Evolutionary conservation across 306 rosid species (phyloP).

Genomic region (Vicia faba): DNA sequence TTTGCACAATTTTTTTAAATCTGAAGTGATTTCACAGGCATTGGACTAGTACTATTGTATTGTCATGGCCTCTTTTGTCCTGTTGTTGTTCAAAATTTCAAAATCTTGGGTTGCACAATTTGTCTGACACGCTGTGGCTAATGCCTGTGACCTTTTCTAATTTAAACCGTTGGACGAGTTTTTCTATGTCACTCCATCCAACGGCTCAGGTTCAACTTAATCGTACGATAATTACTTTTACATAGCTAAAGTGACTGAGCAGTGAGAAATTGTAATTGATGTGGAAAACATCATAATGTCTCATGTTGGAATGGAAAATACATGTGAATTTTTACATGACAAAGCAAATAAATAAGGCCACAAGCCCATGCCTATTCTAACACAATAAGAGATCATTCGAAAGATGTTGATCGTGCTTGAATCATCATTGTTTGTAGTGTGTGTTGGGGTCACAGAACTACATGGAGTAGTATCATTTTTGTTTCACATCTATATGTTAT

Average conservation of each 20-base stretch:
- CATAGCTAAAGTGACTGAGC: slow-evolving; percentile 25
- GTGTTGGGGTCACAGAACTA: not conserved
- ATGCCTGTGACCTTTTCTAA: not conserved
- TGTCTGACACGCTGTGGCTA: slow-evolving; percentile 21
- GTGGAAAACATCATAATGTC: slow-evolving; percentile 3
- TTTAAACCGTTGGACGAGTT: slow-evolving; percentile 42
- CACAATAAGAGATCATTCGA: not conserved
- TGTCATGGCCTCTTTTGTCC: no score
- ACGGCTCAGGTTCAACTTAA: slow-evolving; percentile 31
- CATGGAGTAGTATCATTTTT: not conserved
- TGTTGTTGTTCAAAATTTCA: not conserved
- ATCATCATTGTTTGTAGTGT: slow-evolving; percentile 34
- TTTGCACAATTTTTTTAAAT: no score
- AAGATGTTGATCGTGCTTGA: slow-evolving; percentile 17
- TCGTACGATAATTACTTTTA: slow-evolving; percentile 28
- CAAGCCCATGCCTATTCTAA: slow-evolving; percentile 13
- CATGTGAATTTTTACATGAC: not conserved
- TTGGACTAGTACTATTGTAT: no score
- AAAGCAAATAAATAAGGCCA: slow-evolving; percentile 24
- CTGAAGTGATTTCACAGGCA: no score
- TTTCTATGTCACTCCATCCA: slow-evolving; percentile 10
- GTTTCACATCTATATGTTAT: not conserved
- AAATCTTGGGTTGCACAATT: slow-evolving; percentile 39
- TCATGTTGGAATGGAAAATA: not conserved
- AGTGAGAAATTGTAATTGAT: not conserved